Evolutionary conservation across 2,329 filamentous ascomycete genomes (phyloP).

Genomic region (Trichoderma brevicompactum): DNA sequence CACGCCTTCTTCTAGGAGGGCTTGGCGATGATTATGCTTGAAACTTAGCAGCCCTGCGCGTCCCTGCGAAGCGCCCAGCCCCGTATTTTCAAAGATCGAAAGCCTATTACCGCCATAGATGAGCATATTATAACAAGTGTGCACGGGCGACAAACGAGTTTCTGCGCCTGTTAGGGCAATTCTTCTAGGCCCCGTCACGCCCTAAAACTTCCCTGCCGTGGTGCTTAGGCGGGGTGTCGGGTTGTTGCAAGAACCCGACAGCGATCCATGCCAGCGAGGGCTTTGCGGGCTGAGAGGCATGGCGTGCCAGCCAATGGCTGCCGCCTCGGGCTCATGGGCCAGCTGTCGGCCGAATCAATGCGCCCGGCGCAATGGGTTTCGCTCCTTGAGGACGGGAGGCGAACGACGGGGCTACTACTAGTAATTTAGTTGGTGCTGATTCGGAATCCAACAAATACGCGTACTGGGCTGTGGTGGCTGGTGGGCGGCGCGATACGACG

Average conservation of each 20-base stretch:
- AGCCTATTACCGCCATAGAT: too few species aligned
- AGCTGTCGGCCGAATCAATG: slow-evolving; percentile 25
- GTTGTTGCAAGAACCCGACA: slow-evolving; percentile 42
- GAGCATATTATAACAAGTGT: too few species aligned
- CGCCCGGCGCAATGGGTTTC: background rate
- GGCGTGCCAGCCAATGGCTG: background rate
- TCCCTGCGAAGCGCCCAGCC: too few species aligned
- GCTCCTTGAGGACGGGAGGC: too few species aligned
- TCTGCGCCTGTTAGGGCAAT: too few species aligned
- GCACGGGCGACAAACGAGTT: too few species aligned
- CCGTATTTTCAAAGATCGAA: too few species aligned
- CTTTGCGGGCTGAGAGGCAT: slow-evolving; percentile 6
- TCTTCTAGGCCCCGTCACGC: background rate
- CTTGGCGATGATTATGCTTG: slow-evolving; percentile 1
- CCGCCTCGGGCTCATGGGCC: slow-evolving; percentile 12
- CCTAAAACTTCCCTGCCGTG: too few species aligned
- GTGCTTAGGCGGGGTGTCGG: slow-evolving; percentile 35
- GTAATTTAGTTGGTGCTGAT: background rate
- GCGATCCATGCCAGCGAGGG: slow-evolving; percentile 9
- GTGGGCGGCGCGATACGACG: too few species aligned
- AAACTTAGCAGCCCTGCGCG: background rate
- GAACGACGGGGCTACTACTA: background rate
- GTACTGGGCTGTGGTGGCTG: too few species aligned
- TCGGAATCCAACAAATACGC: background rate
- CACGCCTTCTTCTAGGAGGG: background rate